Conservation (phyloP, 306 rosid species). For the Chamaecrista fasciculata region DNA sequence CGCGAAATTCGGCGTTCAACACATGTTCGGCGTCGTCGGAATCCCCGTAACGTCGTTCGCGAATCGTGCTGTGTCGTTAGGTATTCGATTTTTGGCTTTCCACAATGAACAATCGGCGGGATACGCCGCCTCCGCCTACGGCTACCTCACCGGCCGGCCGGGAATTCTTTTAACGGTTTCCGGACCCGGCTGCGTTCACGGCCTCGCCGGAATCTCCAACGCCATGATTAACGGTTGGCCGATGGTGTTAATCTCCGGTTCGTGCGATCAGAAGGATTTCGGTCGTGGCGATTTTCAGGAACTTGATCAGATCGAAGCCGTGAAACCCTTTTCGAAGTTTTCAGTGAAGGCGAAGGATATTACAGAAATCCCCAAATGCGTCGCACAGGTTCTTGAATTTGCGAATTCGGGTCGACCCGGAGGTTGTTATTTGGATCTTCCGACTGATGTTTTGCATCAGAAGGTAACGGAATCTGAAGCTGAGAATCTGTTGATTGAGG, state of each 20-base stretch:
- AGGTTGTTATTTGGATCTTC: slow-evolving; percentile 84
- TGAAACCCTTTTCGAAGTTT: slow-evolving; percentile 69
- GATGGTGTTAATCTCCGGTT: slow-evolving; percentile 83
- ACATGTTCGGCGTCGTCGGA: slow-evolving; percentile 97
- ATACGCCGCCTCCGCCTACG: slow-evolving; percentile 94
- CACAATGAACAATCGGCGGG: slow-evolving; percentile 99
- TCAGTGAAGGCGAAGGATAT: slow-evolving; percentile 60
- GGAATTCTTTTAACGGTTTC: slow-evolving; percentile 93
- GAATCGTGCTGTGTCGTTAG: slow-evolving; percentile 73
- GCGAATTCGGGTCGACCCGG: slow-evolving; percentile 74
- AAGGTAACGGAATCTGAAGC: slow-evolving; percentile 57
- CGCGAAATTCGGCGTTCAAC: slow-evolving; percentile 55
- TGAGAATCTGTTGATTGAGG: slow-evolving; percentile 48
- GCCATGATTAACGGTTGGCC: slow-evolving; percentile 88
- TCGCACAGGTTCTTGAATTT: slow-evolving; percentile 51
- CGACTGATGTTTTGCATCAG: slow-evolving; percentile 78
- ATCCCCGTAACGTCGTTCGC: slow-evolving; percentile 95
- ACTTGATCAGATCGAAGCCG: slow-evolving; percentile 79
- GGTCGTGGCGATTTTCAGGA: slow-evolving; percentile 99
- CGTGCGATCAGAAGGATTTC: slow-evolving; percentile 66
- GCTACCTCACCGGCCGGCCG: slow-evolving; percentile 74
- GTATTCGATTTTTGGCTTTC: slow-evolving; percentile 79
- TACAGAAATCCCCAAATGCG: slow-evolving; percentile 56
- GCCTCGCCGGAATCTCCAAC: slow-evolving; percentile 89
- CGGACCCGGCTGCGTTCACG: slow-evolving; percentile 97